Percentiles rank a stretch among this genome's conserved stretches.
phyloP scores from a whole-genome alignment of 345 rosid genomes.

The Crucihimalaya himalaica region DNA sequence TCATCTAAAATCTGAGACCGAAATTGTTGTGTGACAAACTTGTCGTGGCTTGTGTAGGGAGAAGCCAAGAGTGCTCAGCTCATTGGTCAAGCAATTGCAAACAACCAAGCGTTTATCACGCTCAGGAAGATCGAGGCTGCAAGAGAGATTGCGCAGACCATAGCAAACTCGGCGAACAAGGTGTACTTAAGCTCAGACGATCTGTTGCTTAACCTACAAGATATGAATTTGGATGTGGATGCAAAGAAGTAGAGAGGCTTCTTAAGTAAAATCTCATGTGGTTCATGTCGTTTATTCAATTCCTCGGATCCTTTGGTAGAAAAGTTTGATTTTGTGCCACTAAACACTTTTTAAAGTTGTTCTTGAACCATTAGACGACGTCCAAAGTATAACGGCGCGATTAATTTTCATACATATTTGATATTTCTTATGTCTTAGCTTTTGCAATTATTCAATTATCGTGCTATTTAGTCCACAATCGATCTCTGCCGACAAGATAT shows the following conservation, averaged over 20 bases:
- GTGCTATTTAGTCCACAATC: neutral
- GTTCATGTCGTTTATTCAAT: slow-evolving; percentile 2
- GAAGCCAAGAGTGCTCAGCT: slow-evolving; percentile 91
- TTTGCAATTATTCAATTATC: neutral
- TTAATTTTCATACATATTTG: neutral
- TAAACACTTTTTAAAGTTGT: neutral
- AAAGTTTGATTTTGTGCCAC: slow-evolving; percentile 8
- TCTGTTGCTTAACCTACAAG: slow-evolving; percentile 75
- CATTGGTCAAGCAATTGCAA: slow-evolving; percentile 90
- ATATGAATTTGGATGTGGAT: slow-evolving; percentile 50
- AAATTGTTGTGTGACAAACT: slow-evolving; percentile 12
- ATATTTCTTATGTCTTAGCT: neutral
- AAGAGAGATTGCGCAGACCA: slow-evolving; percentile 83
- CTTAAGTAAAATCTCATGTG: neutral
- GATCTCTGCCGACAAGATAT: neutral
- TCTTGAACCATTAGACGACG: neutral
- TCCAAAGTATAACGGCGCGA: neutral
- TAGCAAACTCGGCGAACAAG: slow-evolving; percentile 65
- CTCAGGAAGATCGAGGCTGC: slow-evolving; percentile 91
- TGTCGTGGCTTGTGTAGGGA: slow-evolving; percentile 51
- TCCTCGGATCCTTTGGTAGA: slow-evolving; percentile 13
- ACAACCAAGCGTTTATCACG: slow-evolving; percentile 85
- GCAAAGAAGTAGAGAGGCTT: slow-evolving; percentile 26
- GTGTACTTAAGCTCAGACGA: slow-evolving; percentile 70
- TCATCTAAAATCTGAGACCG: neutral